These are phyloP conservation scores for Colletotrichum musicola DNA, from an alignment of 2,329 filamentous ascomycete genomes.

Conservation along the genomic window DNA sequence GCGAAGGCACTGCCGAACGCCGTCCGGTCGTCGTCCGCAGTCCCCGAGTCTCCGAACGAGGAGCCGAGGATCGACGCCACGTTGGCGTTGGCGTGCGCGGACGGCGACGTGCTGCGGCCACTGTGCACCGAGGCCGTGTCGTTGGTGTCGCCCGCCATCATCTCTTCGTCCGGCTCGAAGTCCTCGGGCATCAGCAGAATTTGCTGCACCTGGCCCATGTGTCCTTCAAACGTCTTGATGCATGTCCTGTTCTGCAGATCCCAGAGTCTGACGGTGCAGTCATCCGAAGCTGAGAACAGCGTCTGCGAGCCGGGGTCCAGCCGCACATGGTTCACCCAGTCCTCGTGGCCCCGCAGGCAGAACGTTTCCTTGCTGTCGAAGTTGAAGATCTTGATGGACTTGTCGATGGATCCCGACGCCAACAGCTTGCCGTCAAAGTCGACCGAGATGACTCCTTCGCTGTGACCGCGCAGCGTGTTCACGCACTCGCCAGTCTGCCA, in stretches of 20 bases:
- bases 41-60: slow-evolving; percentile 41
- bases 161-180: slow-evolving; percentile 86
- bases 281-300: slow-evolving; percentile 92
- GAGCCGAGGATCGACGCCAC: slow-evolving; percentile 40
- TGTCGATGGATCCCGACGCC: slow-evolving; percentile 90
- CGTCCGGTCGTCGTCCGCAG: slow-evolving; percentile 59
- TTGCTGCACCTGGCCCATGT: slow-evolving; percentile 96
- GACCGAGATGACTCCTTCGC: slow-evolving; percentile 84
- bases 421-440: slow-evolving; percentile 89
- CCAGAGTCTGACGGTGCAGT: slow-evolving; percentile 92
- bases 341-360: slow-evolving; percentile 83
- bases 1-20: slow-evolving; percentile 74
- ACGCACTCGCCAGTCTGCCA: slow-evolving; percentile 92
- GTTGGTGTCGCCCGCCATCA: slow-evolving; percentile 59
- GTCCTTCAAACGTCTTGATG: slow-evolving; percentile 82
- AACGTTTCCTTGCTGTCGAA: slow-evolving; percentile 87
- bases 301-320: slow-evolving; percentile 86
- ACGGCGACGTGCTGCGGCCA: slow-evolving; percentile 58
- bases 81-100: slow-evolving; percentile 38
- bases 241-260: slow-evolving; percentile 87
- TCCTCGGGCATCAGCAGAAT: slow-evolving; percentile 86
- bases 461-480: slow-evolving; percentile 83
- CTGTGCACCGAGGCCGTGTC: slow-evolving; percentile 68
- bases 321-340: slow-evolving; percentile 97
- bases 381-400: slow-evolving; percentile 92